Base-by-base conservation (phyloP, 306 rosid species). In the Casuarina glauca region DNA sequence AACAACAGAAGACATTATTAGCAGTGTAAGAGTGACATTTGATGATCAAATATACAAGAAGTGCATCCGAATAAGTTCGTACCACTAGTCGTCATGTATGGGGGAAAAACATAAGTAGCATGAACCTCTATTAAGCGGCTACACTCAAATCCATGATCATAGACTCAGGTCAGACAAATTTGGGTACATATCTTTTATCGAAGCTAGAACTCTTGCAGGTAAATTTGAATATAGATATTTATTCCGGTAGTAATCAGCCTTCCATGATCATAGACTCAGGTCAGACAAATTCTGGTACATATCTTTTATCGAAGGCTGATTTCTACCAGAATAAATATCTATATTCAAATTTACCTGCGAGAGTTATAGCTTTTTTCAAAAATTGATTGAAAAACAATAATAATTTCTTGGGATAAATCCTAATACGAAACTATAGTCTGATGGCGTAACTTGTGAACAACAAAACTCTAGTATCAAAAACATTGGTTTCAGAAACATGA, bases 1-100 rank as follows among this genome's bases (percentile, higher is more conserved):
- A 78, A 82, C 66, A 79, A 72, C 63, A 78, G 69, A 82, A 74
- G 50, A 63, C 66, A 74, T 55, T 35, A 79, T 92, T 82, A 89
- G 87, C 82, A 75, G 71, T 76, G 78, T 41, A 70, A 11, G 54
- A 75, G 51, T 70, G 39, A 76, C 60, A 74, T 11, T n/a, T 2
- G 69, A 52, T 4, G 1, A 36, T 39, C 44, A n/a, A 42, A 42
- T 42, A 46, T 48, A 13, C 57, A 11, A 48, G 32, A 48, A 70
- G 57, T 32, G 48, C 46, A 0, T 66, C 39, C n/a, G 16, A 58
- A 26, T 19, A 58, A 58, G 42, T 67, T 62, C 9, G 9, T 62
- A 72, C 64, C 26, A 81, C 5, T 67, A 72, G 52, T 66, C 48
- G 11, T 73, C 60, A 72, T 57, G 55, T 39, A 69, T 53, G 73